phyloP scores from a whole-genome alignment of 495 filamentous ascomycete species.

The Penicillium subrubescens region DNA sequence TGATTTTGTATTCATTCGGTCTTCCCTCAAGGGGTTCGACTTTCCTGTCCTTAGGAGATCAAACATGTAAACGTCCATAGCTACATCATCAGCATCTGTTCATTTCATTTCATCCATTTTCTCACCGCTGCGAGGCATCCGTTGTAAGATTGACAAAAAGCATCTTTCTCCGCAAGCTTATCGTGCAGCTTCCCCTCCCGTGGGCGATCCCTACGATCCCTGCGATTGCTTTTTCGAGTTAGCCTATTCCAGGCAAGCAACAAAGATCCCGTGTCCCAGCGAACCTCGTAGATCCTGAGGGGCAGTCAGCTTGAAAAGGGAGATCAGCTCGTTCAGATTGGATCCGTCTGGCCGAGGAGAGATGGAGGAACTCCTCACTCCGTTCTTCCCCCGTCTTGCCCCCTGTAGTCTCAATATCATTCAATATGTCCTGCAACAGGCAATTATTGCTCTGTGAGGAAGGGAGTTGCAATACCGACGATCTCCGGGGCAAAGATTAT shows the following conservation, averaged over 20 bases:
- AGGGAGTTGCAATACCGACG: neutral
- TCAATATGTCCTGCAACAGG: too few relatives aligned
- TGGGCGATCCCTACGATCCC: constrained; percentile 1
- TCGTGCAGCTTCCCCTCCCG: neutral
- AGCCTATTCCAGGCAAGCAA: constrained; percentile 5
- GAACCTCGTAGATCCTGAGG: constrained; percentile 16
- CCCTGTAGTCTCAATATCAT: neutral
- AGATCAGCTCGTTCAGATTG: constrained; percentile 15
- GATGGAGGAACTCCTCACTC: neutral
- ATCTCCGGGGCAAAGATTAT: neutral
- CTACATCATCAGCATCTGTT: neutral
- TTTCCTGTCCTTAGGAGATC: neutral
- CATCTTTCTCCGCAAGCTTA: neutral
- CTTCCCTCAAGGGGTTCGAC: neutral
- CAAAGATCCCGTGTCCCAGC: constrained; percentile 14
- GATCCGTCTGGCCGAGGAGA: neutral
- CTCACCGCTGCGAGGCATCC: constrained; percentile 12
- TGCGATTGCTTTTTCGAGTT: constrained; percentile 7
- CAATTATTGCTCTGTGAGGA: neutral
- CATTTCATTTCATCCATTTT: neutral
- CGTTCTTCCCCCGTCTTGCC: neutral
- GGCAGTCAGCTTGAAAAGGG: constrained; percentile 3
- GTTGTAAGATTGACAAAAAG: constrained; percentile 4
- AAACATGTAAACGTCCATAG: neutral
- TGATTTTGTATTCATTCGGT: constrained; percentile 3